phyloP scores from a whole-genome alignment of 805 yeast genomes.

The Isabelozyma heimii region DNA sequence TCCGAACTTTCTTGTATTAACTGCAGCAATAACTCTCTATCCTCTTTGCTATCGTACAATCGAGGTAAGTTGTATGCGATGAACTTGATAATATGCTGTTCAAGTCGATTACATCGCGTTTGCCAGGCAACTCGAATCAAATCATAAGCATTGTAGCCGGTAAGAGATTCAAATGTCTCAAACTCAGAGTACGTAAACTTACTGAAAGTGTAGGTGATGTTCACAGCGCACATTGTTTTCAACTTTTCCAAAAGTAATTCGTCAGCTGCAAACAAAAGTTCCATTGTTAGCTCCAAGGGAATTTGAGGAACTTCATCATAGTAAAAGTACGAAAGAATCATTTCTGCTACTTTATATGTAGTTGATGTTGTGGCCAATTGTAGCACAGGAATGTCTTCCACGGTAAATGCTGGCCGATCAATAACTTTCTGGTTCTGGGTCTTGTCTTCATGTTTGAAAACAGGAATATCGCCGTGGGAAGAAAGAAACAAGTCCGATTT shows the following conservation, averaged over 20 bases:
- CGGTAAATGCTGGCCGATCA: constrained; percentile 8
- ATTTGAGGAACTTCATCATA: constrained; percentile 53
- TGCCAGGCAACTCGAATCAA: constrained; percentile 67
- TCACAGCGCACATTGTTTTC: constrained; percentile 60
- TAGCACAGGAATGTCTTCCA: constrained; percentile 10
- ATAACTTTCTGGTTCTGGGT: constrained; percentile 9
- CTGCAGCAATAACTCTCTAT: constrained; percentile 14
- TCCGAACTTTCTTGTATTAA: constrained; percentile 46
- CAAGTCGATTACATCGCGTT: constrained; percentile 61
- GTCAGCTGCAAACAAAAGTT: constrained; percentile 59
- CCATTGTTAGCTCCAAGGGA: constrained; percentile 50
- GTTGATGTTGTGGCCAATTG: constrained; percentile 11
- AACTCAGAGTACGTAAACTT: constrained; percentile 17
- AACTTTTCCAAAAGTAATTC: constrained; percentile 57
- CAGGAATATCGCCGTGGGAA: constrained; percentile 15
- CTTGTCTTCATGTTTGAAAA: background rate
- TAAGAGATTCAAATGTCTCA: constrained; percentile 10
- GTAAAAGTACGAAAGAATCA: constrained; percentile 55
- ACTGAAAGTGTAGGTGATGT: constrained; percentile 32
- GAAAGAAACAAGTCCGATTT: constrained; percentile 35
- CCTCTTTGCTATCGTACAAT: constrained; percentile 26
- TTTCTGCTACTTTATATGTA: constrained; percentile 39
- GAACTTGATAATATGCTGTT: constrained; percentile 56
- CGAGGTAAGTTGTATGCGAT: constrained; percentile 49
- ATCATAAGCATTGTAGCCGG: constrained; percentile 48